Base-by-base conservation (phyloP, 768 basidiomycete species). In the Phanerodontia chrysosporium region DNA sequence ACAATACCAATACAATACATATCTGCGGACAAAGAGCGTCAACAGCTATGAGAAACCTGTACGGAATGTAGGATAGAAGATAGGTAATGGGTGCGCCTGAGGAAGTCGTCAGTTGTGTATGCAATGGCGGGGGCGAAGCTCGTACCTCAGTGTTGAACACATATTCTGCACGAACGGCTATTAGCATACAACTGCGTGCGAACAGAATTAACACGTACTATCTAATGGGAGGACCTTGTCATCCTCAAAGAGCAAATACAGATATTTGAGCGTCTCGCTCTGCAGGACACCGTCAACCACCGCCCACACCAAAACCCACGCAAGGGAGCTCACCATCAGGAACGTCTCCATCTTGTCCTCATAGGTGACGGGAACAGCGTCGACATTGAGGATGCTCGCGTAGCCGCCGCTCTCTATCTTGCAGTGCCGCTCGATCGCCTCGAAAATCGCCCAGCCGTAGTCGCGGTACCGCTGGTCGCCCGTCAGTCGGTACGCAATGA, bases 311-410 rank as follows among this genome's bases (percentile, higher is more conserved):
- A 22, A 24, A 8, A 44, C 13, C n/a, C 7, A 39, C 16, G 30
- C 21, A 46, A 30, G 12, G 16, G 24, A 18, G 72, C 85, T 44
- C 58, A 90, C 91, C 79, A 97, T 78, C 73, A 95, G 83, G 76
- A 95, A 97, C 13, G 95, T 95, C 75, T 98, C 95, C 95, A 97
- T 96, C 71, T 89, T 87, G 72, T 98, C 93, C 62, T 92, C 87
- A 58, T 82, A 76, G 67, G 76, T 75, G 1, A 77, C 83, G 0
- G 88, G 86, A 10, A 86, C 75, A 60, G 83, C 79, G 70, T 96
- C 92, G 10, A 98, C 95, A 67, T 97, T 92, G 58, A 87, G 72
- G 48, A 98, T 79, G 35, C 84, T 84, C 18, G 90, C 89, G 67
- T 90, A 98, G 9, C 95, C 95, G 21, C 95, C 95, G 0, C 77